Percentiles rank a stretch among this genome's conserved stretches.
Conservation (phyloP, 1,284 basidiomycete species). For the Trametes pubescens region DNA sequence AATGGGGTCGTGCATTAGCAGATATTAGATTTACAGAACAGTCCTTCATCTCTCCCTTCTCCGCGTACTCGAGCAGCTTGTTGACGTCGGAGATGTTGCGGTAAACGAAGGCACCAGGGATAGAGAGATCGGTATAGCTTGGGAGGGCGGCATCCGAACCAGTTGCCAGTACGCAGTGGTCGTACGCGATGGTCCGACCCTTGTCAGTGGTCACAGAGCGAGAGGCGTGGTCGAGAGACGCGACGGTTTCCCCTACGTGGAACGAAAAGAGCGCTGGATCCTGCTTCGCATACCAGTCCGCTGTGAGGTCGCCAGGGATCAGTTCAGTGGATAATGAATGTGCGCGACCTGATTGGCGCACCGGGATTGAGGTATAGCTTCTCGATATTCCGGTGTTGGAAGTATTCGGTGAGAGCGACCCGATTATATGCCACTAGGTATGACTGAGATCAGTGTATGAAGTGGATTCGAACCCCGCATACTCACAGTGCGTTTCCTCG, state of each 20-base stretch:
- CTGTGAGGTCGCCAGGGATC: slow-evolving; percentile 30
- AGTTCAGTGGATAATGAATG: background rate
- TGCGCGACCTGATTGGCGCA: slow-evolving; percentile 27
- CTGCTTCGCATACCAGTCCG: slow-evolving; percentile 69
- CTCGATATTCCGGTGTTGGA: slow-evolving; percentile 68
- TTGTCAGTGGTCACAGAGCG: slow-evolving; percentile 58
- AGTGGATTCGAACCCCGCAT: too few species aligned
- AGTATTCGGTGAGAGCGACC: slow-evolving; percentile 71
- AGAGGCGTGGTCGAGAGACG: slow-evolving; percentile 52
- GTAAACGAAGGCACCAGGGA: slow-evolving; percentile 74
- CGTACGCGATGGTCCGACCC: slow-evolving; percentile 60
- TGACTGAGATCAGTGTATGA: background rate
- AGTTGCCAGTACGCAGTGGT: slow-evolving; percentile 74
- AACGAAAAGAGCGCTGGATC: slow-evolving; percentile 61
- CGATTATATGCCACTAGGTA: slow-evolving; percentile 54
- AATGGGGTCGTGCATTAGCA: background rate
- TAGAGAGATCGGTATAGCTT: slow-evolving; percentile 58
- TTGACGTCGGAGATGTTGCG: slow-evolving; percentile 76
- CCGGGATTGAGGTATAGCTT: slow-evolving; percentile 71
- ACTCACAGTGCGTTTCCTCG: slow-evolving; percentile 54
- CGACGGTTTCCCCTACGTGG: slow-evolving; percentile 63
- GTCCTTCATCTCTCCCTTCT: slow-evolving; percentile 51
- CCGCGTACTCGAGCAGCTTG: slow-evolving; percentile 64
- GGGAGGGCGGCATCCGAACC: slow-evolving; percentile 78
- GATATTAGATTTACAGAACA: slow-evolving; percentile 23